Evolutionary conservation across 768 basidiomycete genomes (phyloP).

Genomic region (Hypholoma fasciculare): DNA sequence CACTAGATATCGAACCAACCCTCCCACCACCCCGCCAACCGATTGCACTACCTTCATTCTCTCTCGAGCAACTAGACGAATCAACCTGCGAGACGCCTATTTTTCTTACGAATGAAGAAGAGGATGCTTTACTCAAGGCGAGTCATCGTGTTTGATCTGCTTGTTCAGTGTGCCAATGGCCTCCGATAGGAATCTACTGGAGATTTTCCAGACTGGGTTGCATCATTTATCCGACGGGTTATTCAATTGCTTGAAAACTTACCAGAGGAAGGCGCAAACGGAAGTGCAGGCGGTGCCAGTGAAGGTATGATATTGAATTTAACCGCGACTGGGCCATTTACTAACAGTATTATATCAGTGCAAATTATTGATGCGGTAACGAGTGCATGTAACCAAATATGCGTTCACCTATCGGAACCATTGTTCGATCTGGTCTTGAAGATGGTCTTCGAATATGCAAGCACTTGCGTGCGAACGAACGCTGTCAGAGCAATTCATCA

Average conservation of each 20-base stretch:
- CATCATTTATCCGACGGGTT: constrained; percentile 77
- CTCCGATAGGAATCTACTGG: constrained; percentile 57
- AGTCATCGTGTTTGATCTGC: not conserved
- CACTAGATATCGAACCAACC: constrained; percentile 33
- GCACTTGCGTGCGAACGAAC: constrained; percentile 79
- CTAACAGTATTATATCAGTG: constrained; percentile 35
- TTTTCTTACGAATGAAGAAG: constrained; percentile 56
- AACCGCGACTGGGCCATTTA: not conserved
- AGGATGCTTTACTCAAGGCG: constrained; percentile 67
- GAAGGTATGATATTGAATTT: constrained; percentile 46
- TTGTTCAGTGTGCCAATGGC: not conserved
- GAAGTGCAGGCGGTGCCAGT: constrained; percentile 59
- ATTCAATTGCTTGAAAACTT: constrained; percentile 83
- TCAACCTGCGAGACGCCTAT: constrained; percentile 38
- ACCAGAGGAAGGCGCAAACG: constrained; percentile 75
- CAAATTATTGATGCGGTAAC: constrained; percentile 78
- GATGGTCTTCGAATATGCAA: constrained; percentile 82
- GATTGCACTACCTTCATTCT: constrained; percentile 36
- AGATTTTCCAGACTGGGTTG: constrained; percentile 80
- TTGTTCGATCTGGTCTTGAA: constrained; percentile 81
- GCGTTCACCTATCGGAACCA: constrained; percentile 69
- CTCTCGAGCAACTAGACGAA: constrained; percentile 37
- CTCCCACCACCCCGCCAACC: constrained; percentile 26
- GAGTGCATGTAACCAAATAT: constrained; percentile 76
- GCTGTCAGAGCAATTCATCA: constrained; percentile 86